A percentile compares a stretch with the other conserved stretches of the same genome.
Conservation (phyloP, 148 eudicot species). For the Rhododendron kiyosumense region DNA sequence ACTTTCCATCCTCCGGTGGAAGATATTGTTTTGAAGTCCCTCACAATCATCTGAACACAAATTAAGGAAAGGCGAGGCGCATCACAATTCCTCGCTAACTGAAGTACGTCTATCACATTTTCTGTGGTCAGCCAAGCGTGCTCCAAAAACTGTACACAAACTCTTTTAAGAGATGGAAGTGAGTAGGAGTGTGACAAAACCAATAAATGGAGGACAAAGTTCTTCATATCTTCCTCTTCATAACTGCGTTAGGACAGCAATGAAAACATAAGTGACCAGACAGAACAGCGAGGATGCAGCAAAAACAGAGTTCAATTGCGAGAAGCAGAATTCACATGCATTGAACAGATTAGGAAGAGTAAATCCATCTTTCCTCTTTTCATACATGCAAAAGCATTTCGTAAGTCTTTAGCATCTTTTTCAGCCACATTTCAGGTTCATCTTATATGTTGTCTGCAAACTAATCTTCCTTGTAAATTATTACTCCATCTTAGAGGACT, state of each 20-base stretch:
- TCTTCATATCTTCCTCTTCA: slow-evolving; percentile 68
- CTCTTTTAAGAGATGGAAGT: slow-evolving; percentile 53
- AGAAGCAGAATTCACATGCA: background rate
- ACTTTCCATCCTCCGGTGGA: slow-evolving; percentile 79
- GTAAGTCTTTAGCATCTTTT: background rate
- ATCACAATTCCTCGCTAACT: slow-evolving; percentile 65
- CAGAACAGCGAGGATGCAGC: background rate
- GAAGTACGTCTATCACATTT: slow-evolving; percentile 73
- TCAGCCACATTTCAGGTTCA: background rate
- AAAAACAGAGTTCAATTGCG: background rate
- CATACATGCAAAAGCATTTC: background rate
- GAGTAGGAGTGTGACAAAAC: slow-evolving; percentile 65
- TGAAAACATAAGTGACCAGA: background rate
- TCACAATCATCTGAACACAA: slow-evolving; percentile 53
- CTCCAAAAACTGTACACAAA: slow-evolving; percentile 55
- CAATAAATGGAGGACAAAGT: slow-evolving; percentile 63
- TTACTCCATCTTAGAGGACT: background rate
- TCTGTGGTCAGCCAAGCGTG: slow-evolving; percentile 46
- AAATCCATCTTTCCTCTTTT: background rate
- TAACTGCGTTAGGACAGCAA: slow-evolving; percentile 41
- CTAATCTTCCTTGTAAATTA: background rate
- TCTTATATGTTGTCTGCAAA: background rate
- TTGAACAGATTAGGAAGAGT: background rate
- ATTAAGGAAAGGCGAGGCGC: slow-evolving; percentile 55
- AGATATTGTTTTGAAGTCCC: slow-evolving; percentile 53